phyloP scores from a whole-genome alignment of 345 rosid species.

The Draba incana region DNA sequence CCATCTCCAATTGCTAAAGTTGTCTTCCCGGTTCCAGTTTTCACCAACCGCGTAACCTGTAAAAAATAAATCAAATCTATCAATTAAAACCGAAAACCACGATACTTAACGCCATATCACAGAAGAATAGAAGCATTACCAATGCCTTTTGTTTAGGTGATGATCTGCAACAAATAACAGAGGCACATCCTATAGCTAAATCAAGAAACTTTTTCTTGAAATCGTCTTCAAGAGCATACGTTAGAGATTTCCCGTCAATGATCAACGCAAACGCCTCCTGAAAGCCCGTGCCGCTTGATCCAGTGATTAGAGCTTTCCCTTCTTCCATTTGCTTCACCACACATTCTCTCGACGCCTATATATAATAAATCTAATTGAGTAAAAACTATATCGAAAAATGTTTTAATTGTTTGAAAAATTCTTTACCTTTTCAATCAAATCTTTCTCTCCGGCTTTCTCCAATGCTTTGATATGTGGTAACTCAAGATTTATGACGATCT shows the following conservation, averaged over 20 bases:
- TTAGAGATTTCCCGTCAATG: slow-evolving; percentile 85
- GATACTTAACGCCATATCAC: neutral
- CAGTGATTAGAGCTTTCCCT: slow-evolving; percentile 56
- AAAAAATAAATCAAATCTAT: slow-evolving; percentile 4
- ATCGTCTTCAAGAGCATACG: slow-evolving; percentile 78
- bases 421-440: slow-evolving; percentile 57
- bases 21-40: slow-evolving; percentile 77
- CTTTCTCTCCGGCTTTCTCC: slow-evolving; percentile 76
- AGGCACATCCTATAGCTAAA: slow-evolving; percentile 86
- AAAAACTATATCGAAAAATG: neutral
- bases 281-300: slow-evolving; percentile 47
- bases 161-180: slow-evolving; percentile 95
- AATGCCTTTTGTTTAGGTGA: slow-evolving; percentile 97
- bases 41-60: slow-evolving; percentile 95
- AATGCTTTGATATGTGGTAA: slow-evolving; percentile 62
- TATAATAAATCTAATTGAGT: neutral
- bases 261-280: slow-evolving; percentile 79
- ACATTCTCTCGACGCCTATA: slow-evolving; percentile 68
- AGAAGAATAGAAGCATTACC: slow-evolving; percentile 47
- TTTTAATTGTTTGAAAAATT: neutral
- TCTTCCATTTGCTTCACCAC: slow-evolving; percentile 62
- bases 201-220: slow-evolving; percentile 75
- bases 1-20: slow-evolving; percentile 95
- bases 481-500: slow-evolving; percentile 81
- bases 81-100: neutral